A percentile compares a stretch with the other conserved stretches of the same genome.
These are phyloP conservation scores for Boletus sp. DNA, from an alignment of 768 basidiomycete genomes.

Conservation along the genomic window DNA sequence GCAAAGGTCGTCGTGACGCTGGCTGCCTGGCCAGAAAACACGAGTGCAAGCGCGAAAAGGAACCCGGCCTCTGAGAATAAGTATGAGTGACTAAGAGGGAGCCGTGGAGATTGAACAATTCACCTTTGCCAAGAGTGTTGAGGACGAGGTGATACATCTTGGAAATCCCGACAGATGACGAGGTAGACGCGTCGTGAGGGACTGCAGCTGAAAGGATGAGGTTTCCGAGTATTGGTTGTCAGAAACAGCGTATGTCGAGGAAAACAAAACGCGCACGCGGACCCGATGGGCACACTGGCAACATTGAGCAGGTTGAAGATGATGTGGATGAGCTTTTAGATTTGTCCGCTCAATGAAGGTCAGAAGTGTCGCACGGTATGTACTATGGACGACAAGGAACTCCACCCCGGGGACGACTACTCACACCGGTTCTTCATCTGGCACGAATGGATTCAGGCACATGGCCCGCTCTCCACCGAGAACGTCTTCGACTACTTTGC, in stretches of 20 bases:
- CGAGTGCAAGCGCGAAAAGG: conserved; percentile 46
- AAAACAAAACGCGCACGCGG: conserved; percentile 23
- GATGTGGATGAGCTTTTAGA: too few species aligned
- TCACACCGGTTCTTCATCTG: conserved; percentile 83
- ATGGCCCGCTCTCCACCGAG: conserved; percentile 70
- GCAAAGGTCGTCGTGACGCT: conserved; percentile 47
- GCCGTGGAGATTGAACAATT: background rate
- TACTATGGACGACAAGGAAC: conserved; percentile 52
- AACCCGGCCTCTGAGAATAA: conserved; percentile 25
- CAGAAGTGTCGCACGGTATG: conserved; percentile 15
- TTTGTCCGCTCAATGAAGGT: background rate
- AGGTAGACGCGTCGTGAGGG: background rate
- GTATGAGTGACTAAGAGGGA: background rate
- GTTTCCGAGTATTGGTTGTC: conserved; percentile 22
- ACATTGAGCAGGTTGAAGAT: conserved; percentile 16
- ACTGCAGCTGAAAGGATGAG: conserved; percentile 34
- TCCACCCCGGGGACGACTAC: conserved; percentile 80
- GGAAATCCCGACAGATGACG: conserved; percentile 37
- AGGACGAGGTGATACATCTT: conserved; percentile 40
- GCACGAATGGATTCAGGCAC: conserved; percentile 89
- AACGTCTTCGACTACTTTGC: conserved; percentile 90
- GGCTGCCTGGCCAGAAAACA: conserved; percentile 48
- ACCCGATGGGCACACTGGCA: conserved; percentile 48
- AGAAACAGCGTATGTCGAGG: background rate
- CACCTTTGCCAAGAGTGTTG: conserved; percentile 38